These are phyloP conservation scores for Phascolomyces articulosus DNA, from an alignment of 371 early-diverging fungal species.

Conservation along the genomic window DNA sequence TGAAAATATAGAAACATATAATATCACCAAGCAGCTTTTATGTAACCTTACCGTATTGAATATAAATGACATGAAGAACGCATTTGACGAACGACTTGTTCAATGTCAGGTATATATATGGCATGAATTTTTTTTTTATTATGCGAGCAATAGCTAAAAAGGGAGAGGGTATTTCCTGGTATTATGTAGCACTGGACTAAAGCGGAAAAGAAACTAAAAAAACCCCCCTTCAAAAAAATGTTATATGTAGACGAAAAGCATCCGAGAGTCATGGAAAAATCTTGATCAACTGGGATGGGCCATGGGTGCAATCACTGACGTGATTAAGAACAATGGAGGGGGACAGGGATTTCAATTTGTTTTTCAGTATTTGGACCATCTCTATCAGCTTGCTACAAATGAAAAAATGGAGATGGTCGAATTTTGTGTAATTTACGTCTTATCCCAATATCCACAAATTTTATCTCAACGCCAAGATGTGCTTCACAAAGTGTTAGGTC, in stretches of 20 bases:
- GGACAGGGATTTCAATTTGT: conserved; percentile 88
- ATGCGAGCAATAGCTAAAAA: background rate
- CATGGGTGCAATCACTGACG: conserved; percentile 92
- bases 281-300: conserved; percentile 82
- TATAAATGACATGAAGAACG: conserved; percentile 63
- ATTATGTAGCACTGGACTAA: no score
- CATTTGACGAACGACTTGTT: background rate
- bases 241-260: background rate
- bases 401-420: background rate
- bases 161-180: no score
- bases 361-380: conserved; percentile 75
- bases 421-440: background rate
- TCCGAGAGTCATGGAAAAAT: background rate
- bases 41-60: conserved; percentile 95
- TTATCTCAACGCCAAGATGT: background rate
- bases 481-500: background rate
- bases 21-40: conserved; percentile 94
- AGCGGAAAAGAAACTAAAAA: background rate
- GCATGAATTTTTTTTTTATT: background rate
- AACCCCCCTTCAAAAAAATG: background rate
- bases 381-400: background rate
- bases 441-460: background rate
- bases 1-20: conserved; percentile 95
- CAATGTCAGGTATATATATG: background rate
- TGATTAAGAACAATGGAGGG: no score